Conservation (phyloP, 805 yeast species). For the Nakazawaea peltata region DNA sequence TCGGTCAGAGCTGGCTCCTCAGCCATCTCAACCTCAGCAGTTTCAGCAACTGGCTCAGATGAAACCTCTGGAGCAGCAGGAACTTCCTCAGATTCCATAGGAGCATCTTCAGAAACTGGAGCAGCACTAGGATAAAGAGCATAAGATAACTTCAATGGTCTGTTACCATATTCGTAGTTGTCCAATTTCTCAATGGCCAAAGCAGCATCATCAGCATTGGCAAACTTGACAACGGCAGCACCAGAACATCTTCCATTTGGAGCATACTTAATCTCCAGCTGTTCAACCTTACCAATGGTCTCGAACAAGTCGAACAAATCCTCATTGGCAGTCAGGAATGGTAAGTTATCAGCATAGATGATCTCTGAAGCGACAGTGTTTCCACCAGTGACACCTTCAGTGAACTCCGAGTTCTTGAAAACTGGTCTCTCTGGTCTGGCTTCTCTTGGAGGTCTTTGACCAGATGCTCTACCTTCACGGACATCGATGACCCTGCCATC, state of each 20-base stretch:
- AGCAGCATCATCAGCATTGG: conserved; percentile 57
- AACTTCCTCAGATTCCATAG: neutral
- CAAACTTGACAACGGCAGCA: conserved; percentile 77
- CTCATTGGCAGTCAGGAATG: conserved; percentile 80
- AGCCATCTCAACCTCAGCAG: neutral
- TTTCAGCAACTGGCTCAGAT: neutral
- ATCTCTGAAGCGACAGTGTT: conserved; percentile 49
- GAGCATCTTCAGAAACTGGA: neutral
- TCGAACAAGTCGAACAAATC: conserved; percentile 83
- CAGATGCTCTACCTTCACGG: conserved; percentile 52
- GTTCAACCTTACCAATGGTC: conserved; percentile 66
- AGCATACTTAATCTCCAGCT: conserved; percentile 68
- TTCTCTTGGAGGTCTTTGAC: conserved; percentile 9
- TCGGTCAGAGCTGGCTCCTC: conserved; percentile 1
- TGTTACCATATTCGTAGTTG: conserved; percentile 78
- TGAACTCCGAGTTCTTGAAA: conserved; percentile 44
- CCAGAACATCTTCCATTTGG: conserved; percentile 67
- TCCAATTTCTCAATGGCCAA: conserved; percentile 68
- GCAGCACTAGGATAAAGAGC: conserved; percentile 29
- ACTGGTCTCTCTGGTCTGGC: conserved; percentile 11
- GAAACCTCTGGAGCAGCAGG: neutral
- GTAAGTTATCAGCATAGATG: conserved; percentile 71
- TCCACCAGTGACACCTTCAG: conserved; percentile 54
- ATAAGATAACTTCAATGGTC: conserved; percentile 60
- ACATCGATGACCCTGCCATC: conserved; percentile 78